phyloP scores from a whole-genome alignment of 2,329 filamentous ascomycete species.

The Bimuria novae-zelandiae region DNA sequence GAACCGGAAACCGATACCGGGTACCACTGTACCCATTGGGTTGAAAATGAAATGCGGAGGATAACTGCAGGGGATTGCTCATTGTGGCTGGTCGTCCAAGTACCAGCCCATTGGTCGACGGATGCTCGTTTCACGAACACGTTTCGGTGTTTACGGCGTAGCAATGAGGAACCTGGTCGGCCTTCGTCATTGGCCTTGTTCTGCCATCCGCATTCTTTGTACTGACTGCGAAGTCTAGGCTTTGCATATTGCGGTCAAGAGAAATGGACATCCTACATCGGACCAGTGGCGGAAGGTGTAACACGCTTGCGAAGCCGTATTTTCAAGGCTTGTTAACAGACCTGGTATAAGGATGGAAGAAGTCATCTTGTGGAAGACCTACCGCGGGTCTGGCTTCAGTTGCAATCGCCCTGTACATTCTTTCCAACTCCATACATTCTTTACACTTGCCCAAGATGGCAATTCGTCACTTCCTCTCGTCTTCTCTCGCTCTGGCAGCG shows the following conservation, averaged over 20 bases:
- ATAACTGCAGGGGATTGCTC: no score
- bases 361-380: not conserved
- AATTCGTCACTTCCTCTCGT: slow-evolving; percentile 9
- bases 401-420: slow-evolving; percentile 7
- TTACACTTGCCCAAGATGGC: slow-evolving; percentile 14
- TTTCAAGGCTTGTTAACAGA: not conserved
- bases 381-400: slow-evolving; percentile 7
- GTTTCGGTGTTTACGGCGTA: not conserved
- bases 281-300: not conserved
- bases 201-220: not conserved
- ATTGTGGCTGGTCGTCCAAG: no score
- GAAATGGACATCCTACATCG: not conserved
- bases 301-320: slow-evolving; percentile 1
- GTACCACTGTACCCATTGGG: no score
- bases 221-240: not conserved
- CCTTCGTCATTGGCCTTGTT: no score
- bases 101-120: no score
- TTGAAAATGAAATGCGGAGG: no score
- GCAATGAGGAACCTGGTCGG: not conserved
- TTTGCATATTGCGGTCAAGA: not conserved
- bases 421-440: slow-evolving; percentile 9
- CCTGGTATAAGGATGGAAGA: not conserved
- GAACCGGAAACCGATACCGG: no score
- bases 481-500: slow-evolving; percentile 8
- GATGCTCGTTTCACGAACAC: slow-evolving; percentile 1